Percentiles rank a stretch among this genome's conserved stretches.
Evolutionary conservation across 495 filamentous ascomycete genomes (phyloP).

Genomic region (Neurospora sp.): DNA sequence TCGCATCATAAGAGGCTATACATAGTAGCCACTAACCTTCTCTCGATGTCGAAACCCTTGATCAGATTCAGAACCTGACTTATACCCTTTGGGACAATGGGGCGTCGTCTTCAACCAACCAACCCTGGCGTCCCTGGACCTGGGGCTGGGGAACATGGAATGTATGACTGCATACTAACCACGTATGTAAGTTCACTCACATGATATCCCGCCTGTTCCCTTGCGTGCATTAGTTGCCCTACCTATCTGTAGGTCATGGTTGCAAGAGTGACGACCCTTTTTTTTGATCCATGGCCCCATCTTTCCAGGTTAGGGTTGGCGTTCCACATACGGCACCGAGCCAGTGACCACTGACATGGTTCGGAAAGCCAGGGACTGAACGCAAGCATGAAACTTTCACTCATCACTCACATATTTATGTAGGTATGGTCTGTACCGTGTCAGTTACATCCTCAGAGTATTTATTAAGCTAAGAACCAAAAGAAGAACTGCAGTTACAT

Average conservation of each 20-base stretch:
- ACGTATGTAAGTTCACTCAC: background rate
- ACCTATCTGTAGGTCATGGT: background rate
- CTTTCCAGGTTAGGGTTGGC: background rate
- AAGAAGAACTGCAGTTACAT: background rate
- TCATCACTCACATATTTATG: background rate
- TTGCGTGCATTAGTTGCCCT: background rate
- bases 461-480: background rate
- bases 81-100: background rate
- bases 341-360: background rate
- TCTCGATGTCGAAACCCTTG: background rate
- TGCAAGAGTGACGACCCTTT: background rate
- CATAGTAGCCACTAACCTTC: background rate
- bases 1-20: background rate
- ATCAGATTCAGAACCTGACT: background rate
- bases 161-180: background rate
- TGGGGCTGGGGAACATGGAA: background rate
- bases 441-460: background rate
- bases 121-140: background rate
- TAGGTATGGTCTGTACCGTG: background rate
- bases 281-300: background rate
- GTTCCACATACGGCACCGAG: background rate
- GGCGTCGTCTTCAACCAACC: background rate
- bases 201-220: background rate
- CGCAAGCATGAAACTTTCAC: background rate
- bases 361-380: background rate